phyloP scores from a whole-genome alignment of 179 eudicot genomes.

The Heliamphora pulchella region DNA sequence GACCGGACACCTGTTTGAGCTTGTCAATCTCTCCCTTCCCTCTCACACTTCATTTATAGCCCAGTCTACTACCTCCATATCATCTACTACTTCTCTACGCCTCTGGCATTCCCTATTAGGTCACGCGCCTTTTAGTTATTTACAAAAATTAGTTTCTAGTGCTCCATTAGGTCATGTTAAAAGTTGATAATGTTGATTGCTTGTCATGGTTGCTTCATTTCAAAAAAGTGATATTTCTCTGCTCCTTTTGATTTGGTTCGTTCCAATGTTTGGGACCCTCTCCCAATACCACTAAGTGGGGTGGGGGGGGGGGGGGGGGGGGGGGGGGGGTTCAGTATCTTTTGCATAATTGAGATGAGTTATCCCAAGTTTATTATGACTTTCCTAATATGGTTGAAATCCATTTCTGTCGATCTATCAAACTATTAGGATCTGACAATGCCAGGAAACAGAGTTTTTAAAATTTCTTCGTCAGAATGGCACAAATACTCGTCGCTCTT shows the following conservation, averaged over 20 bases:
- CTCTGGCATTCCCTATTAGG: background rate
- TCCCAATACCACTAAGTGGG: too few relatives aligned
- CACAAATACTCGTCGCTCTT: too few relatives aligned
- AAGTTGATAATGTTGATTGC: background rate
- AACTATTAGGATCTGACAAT: background rate
- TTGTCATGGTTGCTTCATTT: background rate
- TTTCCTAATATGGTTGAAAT: background rate
- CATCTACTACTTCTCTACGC: background rate
- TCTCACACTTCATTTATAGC: background rate
- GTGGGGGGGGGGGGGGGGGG: too few relatives aligned
- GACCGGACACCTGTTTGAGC: background rate
- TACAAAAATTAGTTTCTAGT: background rate
- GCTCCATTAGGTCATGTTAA: background rate
- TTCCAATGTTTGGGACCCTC: too few relatives aligned
- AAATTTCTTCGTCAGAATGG: background rate
- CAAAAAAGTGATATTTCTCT: background rate
- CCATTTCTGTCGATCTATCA: background rate
- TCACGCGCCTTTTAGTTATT: background rate
- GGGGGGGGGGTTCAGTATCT: background rate
- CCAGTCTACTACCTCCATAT: background rate
- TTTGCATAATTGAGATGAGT: background rate
- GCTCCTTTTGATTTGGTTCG: background rate
- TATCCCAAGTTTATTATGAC: background rate
- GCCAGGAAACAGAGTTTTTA: background rate
- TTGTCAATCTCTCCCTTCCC: background rate